Evolutionary conservation across 2,329 filamentous ascomycete species (phyloP), one percentile per base, ranked within the genome.

Genomic region (Fusarium compactum): DNA sequence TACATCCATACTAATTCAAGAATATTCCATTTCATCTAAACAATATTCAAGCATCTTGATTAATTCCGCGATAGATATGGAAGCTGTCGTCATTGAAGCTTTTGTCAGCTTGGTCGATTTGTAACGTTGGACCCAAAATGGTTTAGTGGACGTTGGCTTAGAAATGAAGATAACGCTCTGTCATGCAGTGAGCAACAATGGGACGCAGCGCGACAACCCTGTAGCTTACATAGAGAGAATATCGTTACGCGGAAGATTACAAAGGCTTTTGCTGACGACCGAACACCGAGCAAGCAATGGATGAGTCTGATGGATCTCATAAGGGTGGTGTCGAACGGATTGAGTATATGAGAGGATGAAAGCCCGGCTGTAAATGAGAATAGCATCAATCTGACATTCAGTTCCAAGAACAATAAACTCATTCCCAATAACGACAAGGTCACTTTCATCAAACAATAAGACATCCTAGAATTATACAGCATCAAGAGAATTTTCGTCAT

Each of bases 81-180:
- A 8, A 16, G 16, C 11, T 53, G 61, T 47, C 43, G 47, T 54
- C 25, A 61, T 25, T 45, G 46, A 54, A 53, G 54, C 25, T 54
- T 54, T 66, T 50, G 63, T 66, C 63, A 66, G 63, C 62, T 14
- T 20, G 6, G 8, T n/a, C 18, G 56, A 66, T 66, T 66, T 62
- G 55, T 62, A 61, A 66, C 16, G 6, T n/a, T 38, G 48, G 20
- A 14, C 30, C 59, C 3, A 46, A 45, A 24, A 4, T 1, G 25
- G 59, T 2, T 38, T 65, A 65, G 62, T 14, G 32, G n/a, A n/a
- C 16, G 22, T 22, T 44, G 34, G 66, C 60, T 69, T 69, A 69
- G 65, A 69, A 69, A 69, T 69, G 29, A 15, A 15, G 18, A 40
- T 43, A 24, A 22, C 8, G 14, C 15, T 15, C 27, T 30, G 12